phyloP scores from a whole-genome alignment of 164 flowering plant species.

The Santalum album region DNA sequence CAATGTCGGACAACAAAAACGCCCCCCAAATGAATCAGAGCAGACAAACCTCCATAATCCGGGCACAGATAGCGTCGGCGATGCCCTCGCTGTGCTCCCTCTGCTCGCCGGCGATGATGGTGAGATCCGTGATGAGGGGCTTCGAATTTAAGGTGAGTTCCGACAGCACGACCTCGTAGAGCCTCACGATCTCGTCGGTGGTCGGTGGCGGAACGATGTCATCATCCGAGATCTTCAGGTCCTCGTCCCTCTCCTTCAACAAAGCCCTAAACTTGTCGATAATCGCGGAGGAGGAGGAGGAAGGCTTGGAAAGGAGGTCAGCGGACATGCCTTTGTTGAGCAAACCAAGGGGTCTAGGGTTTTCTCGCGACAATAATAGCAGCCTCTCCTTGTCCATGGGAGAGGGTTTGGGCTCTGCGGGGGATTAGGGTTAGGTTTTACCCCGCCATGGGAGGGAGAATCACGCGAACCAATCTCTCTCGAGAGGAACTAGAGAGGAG shows the following conservation, averaged over 20 bases:
- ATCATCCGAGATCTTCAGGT: conserved; percentile 29
- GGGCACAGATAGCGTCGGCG: conserved; percentile 75
- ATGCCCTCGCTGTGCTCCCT: conserved; percentile 63
- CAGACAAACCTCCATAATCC: conserved; percentile 75
- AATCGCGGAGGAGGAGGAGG: conserved; percentile 28
- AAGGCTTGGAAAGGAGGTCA: conserved; percentile 17
- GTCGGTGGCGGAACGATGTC: conserved; percentile 23
- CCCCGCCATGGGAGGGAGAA: conserved; percentile 10
- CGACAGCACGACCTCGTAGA: conserved; percentile 55
- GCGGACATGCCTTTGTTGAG: conserved; percentile 7
- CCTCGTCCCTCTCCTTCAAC: conserved; percentile 61
- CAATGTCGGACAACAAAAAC: not conserved
- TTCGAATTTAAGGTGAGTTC: conserved; percentile 82
- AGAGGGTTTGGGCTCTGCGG: conserved; percentile 1
- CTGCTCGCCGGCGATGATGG: conserved; percentile 90
- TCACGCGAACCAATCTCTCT: not conserved
- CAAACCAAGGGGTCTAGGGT: conserved; percentile 28
- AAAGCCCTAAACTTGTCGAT: conserved; percentile 56
- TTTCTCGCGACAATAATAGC: conserved; percentile 15
- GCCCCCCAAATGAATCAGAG: not conserved
- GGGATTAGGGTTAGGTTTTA: conserved; percentile 9
- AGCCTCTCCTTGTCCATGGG: conserved; percentile 20
- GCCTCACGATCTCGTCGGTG: conserved; percentile 56
- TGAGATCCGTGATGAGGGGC: conserved; percentile 92
- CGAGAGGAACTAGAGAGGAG: too few relatives aligned